These are phyloP conservation scores for Solanum appendiculatum DNA, from an alignment of 257 asterid genomes.

Conservation along the genomic window DNA sequence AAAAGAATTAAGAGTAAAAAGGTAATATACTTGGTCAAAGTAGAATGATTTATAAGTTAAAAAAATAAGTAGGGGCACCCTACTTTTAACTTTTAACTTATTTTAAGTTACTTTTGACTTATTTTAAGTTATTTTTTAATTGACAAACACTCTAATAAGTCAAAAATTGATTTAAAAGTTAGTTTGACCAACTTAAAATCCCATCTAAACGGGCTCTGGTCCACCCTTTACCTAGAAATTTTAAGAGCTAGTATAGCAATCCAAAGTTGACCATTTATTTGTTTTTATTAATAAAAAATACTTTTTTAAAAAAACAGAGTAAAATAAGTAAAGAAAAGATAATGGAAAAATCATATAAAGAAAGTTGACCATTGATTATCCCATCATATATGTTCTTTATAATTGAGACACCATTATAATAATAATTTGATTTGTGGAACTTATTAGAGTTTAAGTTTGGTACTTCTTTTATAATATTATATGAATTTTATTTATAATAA, in stretches of 20 bases:
- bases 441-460: too few species aligned
- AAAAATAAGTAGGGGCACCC: too few species aligned
- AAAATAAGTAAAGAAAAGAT: background rate
- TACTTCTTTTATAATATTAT: background rate
- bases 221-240: background rate
- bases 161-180: too few species aligned
- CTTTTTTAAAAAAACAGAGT: background rate
- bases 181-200: too few species aligned
- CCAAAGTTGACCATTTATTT: background rate
- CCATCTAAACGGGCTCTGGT: too few species aligned
- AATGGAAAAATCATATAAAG: background rate
- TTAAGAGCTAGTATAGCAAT: background rate
- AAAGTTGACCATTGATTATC: background rate
- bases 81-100: too few species aligned
- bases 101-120: too few species aligned
- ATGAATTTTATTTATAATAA: background rate
- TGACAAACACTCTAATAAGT: too few species aligned
- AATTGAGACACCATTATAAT: background rate
- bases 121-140: too few species aligned
- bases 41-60: too few species aligned
- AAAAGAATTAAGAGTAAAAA: too few species aligned
- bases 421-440: background rate
- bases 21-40: too few species aligned
- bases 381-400: background rate
- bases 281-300: background rate